phyloP scores from a whole-genome alignment of 208 protist genomes.

The Trypanosoma theileri region DNA sequence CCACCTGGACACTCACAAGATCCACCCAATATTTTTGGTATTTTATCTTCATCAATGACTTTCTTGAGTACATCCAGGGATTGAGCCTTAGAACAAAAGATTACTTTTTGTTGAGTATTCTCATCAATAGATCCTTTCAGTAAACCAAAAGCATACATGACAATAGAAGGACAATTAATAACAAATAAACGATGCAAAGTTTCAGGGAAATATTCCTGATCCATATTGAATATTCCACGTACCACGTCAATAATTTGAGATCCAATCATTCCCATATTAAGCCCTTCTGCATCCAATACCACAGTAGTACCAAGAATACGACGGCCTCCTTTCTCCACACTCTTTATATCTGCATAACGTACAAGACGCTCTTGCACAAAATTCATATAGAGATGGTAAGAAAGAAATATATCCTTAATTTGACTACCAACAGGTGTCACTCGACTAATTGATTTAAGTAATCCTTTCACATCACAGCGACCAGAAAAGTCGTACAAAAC shows the following conservation, averaged over 20 bases:
- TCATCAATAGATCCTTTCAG: conserved; percentile 64
- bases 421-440: conserved; percentile 39
- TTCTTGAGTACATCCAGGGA: conserved; percentile 39
- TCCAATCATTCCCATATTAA: conserved; percentile 57
- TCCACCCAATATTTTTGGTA: conserved; percentile 61
- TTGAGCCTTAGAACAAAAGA: conserved; percentile 62
- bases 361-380: conserved; percentile 70
- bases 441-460: conserved; percentile 35
- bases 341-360: conserved; percentile 41
- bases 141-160: conserved; percentile 50
- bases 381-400: conserved; percentile 80
- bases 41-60: conserved; percentile 68
- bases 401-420: conserved; percentile 44
- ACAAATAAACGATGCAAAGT: conserved; percentile 73
- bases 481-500: conserved; percentile 71
- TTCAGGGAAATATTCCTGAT: conserved; percentile 80
- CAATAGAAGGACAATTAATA: conserved; percentile 58
- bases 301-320: conserved; percentile 67
- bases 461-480: conserved; percentile 29
- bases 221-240: conserved; percentile 51
- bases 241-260: conserved; percentile 46
- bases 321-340: conserved; percentile 28
- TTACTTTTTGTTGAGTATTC: conserved; percentile 61
- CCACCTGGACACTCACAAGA: conserved; percentile 52
- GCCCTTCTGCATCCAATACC: conserved; percentile 54